Conservation (phyloP, 225 moss, liverwort and hornwort species). For the Thuidium tamariscinum region DNA sequence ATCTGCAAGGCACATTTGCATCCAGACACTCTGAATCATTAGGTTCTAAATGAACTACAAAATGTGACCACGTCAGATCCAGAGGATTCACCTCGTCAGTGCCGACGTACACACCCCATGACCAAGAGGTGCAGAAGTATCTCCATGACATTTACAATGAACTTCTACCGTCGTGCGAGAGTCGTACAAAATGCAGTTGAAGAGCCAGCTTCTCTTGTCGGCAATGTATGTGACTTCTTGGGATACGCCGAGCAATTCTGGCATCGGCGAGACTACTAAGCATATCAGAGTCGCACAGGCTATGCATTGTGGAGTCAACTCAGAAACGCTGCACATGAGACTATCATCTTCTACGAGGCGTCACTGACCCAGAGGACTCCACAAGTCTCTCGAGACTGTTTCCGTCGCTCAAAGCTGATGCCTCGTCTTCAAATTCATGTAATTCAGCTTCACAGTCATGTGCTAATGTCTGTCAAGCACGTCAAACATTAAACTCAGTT, state of each 20-base stretch:
- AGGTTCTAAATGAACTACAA: constrained; percentile 1
- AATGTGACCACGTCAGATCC: constrained; percentile 11
- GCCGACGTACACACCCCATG: not conserved
- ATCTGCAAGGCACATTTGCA: not conserved
- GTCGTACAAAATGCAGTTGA: not conserved
- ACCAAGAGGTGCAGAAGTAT: not conserved
- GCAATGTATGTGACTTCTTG: not conserved
- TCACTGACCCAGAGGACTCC: constrained; percentile 20
- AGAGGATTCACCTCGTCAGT: not conserved
- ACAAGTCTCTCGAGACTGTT: constrained; percentile 16
- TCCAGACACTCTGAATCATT: not conserved
- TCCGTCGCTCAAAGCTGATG: not conserved
- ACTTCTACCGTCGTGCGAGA: not conserved
- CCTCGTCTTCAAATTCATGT: constrained; percentile 3
- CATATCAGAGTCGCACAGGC: not conserved
- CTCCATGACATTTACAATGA: constrained; percentile 1
- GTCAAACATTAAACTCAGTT: constrained; percentile 7
- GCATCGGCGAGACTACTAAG: not conserved
- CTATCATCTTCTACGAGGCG: constrained; percentile 14
- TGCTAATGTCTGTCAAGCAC: constrained; percentile 58
- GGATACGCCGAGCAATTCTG: not conserved
- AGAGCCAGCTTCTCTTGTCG: not conserved
- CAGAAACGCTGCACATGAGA: not conserved
- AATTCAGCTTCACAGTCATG: constrained; percentile 48
- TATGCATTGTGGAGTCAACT: not conserved